Percentiles rank a stretch among this genome's conserved stretches.
These are phyloP conservation scores for Carex kokanica DNA, from an alignment of 176 grass and related monocot genomes.

Conservation along the genomic window DNA sequence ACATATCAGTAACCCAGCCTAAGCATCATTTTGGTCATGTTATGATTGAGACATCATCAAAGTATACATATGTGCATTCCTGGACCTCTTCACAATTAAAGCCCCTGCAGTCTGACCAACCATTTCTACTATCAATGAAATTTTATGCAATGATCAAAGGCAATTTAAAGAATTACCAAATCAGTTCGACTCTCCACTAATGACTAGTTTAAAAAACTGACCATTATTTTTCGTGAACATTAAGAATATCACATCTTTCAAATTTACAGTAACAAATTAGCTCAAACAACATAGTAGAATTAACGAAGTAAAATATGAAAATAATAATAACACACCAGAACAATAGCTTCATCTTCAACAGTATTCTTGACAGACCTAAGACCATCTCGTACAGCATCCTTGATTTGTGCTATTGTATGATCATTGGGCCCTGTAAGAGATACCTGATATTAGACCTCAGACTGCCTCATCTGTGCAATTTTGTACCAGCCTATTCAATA, in stretches of 20 bases:
- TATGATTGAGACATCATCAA: not conserved
- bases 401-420: constrained; percentile 98
- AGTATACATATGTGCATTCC: not conserved
- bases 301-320: constrained; percentile 17
- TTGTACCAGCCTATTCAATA: constrained; percentile 12
- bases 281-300: not conserved
- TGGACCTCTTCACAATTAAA: not conserved
- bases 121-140: not conserved
- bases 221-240: not conserved
- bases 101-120: not conserved
- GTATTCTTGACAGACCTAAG: constrained; percentile 95
- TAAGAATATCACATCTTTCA: not conserved
- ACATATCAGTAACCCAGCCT: not conserved
- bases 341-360: constrained; percentile 84
- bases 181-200: not conserved
- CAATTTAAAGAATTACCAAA: not conserved
- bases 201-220: not conserved
- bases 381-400: constrained; percentile 89
- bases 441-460: not conserved
- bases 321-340: constrained; percentile 58
- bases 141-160: not conserved
- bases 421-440: constrained; percentile 81
- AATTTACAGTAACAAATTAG: constrained; percentile 8
- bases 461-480: not conserved
- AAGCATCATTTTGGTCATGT: not conserved